Percentiles rank a stretch among this genome's conserved stretches.
phyloP scores from a whole-genome alignment of 2,329 filamentous ascomycete genomes.

The Arthroderma uncinatum region DNA sequence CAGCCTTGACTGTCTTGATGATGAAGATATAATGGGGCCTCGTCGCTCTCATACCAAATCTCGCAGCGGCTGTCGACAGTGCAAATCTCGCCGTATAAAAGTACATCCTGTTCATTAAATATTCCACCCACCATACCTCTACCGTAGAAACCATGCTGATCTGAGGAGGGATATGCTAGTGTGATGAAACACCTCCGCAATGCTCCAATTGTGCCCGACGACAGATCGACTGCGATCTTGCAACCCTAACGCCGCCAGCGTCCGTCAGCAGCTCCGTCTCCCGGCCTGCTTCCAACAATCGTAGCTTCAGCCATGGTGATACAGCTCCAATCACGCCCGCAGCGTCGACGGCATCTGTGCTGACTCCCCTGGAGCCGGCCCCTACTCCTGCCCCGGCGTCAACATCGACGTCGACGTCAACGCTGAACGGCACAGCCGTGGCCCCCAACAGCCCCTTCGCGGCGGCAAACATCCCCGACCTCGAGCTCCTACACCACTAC shows the following conservation, averaged over 20 bases:
- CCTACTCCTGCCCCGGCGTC: neutral
- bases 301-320: constrained; percentile 2
- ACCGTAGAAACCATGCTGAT: neutral
- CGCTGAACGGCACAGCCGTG: neutral
- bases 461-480: constrained; percentile 20
- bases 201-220: constrained; percentile 22
- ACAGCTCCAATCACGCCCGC: neutral
- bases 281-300: neutral
- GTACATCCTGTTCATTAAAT: constrained; percentile 5
- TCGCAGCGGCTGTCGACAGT: constrained; percentile 93
- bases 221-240: constrained; percentile 21
- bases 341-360: constrained; percentile 6
- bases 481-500: constrained; percentile 23
- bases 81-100: constrained; percentile 86
- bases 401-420: constrained; percentile 1
- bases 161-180: constrained; percentile 13
- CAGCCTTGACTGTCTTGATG: neutral
- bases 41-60: constrained; percentile 70
- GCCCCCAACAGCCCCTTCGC: neutral
- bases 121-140: neutral
- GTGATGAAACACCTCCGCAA: constrained; percentile 20
- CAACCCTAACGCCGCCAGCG: constrained; percentile 4
- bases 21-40: constrained; percentile 6
- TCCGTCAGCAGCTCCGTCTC: constrained; percentile 7
- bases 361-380: neutral